Evolutionary conservation across 164 flowering plant genomes (phyloP), one percentile per base, ranked within the genome.

Genomic region (Sextonia rubra): DNA sequence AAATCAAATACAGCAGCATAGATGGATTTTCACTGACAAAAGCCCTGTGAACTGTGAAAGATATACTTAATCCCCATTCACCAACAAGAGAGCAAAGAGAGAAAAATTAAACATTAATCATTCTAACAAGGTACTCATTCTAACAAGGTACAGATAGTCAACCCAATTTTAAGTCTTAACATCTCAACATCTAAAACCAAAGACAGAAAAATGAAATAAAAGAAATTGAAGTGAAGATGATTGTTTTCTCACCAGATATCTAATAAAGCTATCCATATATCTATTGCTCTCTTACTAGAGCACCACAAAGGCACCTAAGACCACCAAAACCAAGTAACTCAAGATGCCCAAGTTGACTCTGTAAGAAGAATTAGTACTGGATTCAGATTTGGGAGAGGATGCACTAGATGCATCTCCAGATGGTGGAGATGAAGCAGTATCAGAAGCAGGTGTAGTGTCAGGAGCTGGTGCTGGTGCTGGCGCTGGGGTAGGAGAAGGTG

Each of bases 401-500:
- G 64, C 27, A 8, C 64, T 66, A 8, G 47, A 47, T 3, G 22
- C 77, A 17, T 49, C 23, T 8, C 15, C 37, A 1, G 9, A 73
- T 2, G 44, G 12, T 18, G 32, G 12, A 12, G 62, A 30, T 17
- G 85, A 5, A 5, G 91, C 87, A 60, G 85, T 0, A 76, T 89
- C 95, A 0, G 95, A 85, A 37, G 75, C 71, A 0, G 92, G 89
- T 24, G 80, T 74, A 61, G 56, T 71, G 9, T 83, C 90, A 3
- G 67, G 67, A 64, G 67, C 37, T 27, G 93, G 90, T 4, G 67
- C 37, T 27, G 93, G 90, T 4, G 91, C 83, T 1, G 97, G 94
- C 1, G 93, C 94, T 1, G 98, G 97, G 24, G 94, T 86, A 0
- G 93, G 86, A 1, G 83, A 79, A 6, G 92, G 91, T 6, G 97